phyloP scores from a whole-genome alignment of 2,329 filamentous ascomycete species.

The Geosmithia flava region DNA sequence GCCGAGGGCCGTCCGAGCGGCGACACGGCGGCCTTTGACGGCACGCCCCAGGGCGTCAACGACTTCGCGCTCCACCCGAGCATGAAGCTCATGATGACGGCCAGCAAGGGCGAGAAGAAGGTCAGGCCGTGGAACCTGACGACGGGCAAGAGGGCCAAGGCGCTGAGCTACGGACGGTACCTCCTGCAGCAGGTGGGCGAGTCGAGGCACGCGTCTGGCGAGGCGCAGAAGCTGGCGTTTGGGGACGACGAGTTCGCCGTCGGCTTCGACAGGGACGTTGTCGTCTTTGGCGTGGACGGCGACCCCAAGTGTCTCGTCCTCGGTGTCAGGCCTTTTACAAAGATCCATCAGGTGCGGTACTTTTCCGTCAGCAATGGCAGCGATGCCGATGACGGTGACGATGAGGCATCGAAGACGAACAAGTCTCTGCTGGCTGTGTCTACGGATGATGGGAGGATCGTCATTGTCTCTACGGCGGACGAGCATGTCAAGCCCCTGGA shows the following conservation, averaged over 20 bases:
- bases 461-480: slow-evolving; percentile 65
- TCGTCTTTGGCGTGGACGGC: slow-evolving; percentile 83
- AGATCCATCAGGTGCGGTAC: slow-evolving; percentile 75
- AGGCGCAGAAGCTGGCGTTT: slow-evolving; percentile 65
- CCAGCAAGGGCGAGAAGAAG: slow-evolving; percentile 77
- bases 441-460: slow-evolving; percentile 78
- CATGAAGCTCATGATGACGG: slow-evolving; percentile 92
- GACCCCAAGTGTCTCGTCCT: slow-evolving; percentile 64
- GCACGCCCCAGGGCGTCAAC: slow-evolving; percentile 78
- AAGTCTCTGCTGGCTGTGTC: slow-evolving; percentile 53
- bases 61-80: slow-evolving; percentile 92
- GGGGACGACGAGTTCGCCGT: slow-evolving; percentile 76
- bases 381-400: slow-evolving; percentile 25
- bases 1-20: slow-evolving; percentile 70
- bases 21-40: slow-evolving; percentile 75
- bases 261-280: slow-evolving; percentile 72
- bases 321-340: slow-evolving; percentile 38
- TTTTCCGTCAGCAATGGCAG: slow-evolving; percentile 37
- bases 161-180: slow-evolving; percentile 69
- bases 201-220: slow-evolving; percentile 63
- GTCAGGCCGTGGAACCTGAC: slow-evolving; percentile 96
- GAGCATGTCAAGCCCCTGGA: slow-evolving; percentile 14
- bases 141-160: slow-evolving; percentile 89
- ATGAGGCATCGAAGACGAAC: slow-evolving; percentile 5
- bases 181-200: slow-evolving; percentile 67